A percentile compares a stretch with the other conserved stretches of the same genome.
Evolutionary conservation across 169 alveolate species (phyloP).

Genomic region (Theileria luwenshuni): DNA sequence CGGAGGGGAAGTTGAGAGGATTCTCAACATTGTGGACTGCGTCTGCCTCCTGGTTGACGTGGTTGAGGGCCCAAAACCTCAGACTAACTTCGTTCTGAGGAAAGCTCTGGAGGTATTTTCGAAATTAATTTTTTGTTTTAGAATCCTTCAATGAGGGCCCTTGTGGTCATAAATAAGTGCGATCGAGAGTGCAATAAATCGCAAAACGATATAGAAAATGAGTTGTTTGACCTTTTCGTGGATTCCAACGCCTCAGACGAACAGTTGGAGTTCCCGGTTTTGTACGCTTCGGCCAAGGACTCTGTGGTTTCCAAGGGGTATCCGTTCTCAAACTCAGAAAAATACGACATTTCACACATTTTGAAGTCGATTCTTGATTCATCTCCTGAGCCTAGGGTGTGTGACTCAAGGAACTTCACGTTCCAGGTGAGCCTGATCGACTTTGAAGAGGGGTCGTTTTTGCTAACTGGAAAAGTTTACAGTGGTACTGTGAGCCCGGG

Average conservation of each 20-base stretch:
- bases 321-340: conserved; percentile 30
- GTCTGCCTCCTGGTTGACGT: conserved; percentile 94
- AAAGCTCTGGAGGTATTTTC: conserved; percentile 73
- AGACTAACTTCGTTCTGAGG: conserved; percentile 81
- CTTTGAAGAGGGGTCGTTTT: conserved; percentile 76
- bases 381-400: conserved; percentile 54
- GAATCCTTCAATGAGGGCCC: conserved; percentile 74
- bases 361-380: conserved; percentile 31
- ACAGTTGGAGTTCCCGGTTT: conserved; percentile 89
- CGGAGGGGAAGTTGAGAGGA: conserved; percentile 97
- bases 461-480: conserved; percentile 79
- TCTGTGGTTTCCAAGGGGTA: conserved; percentile 74
- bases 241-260: conserved; percentile 89
- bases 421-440: conserved; percentile 77
- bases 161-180: conserved; percentile 78
- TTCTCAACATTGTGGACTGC: conserved; percentile 94
- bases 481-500: conserved; percentile 77
- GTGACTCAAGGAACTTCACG: conserved; percentile 60
- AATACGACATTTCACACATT: conserved; percentile 33
- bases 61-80: conserved; percentile 93
- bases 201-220: conserved; percentile 90
- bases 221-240: conserved; percentile 89
- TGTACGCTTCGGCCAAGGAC: conserved; percentile 91
- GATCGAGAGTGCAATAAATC: conserved; percentile 76
- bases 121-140: neutral